Conservation (phyloP, 805 yeast genomes). For the Barnettozyma californica region DNA sequence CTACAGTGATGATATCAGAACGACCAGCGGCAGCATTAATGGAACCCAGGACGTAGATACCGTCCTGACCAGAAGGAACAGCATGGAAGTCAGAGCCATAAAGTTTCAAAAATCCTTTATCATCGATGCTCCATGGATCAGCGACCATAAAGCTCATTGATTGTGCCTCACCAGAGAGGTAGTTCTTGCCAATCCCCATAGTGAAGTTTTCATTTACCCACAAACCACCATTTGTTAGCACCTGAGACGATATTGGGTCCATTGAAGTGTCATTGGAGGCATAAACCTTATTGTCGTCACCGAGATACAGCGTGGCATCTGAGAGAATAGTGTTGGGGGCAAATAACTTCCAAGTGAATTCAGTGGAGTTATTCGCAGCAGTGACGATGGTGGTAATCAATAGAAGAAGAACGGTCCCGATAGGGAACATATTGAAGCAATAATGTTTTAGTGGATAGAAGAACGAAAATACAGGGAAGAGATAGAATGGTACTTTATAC, state of each 20-base stretch:
- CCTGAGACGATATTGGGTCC: not conserved
- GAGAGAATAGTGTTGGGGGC: not conserved
- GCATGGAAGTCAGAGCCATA: conserved; percentile 11
- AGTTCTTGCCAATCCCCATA: conserved; percentile 9
- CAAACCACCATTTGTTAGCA: not conserved
- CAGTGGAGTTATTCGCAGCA: conserved; percentile 2
- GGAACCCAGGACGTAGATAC: conserved; percentile 10
- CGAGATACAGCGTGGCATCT: not conserved
- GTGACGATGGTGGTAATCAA: not conserved
- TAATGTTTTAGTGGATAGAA: not conserved
- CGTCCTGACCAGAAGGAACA: conserved; percentile 11
- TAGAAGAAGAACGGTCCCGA: not conserved
- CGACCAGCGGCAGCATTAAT: conserved; percentile 7
- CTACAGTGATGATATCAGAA: conserved; percentile 1
- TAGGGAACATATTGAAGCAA: not conserved
- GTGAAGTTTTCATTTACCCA: conserved; percentile 3
- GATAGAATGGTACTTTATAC: not conserved
- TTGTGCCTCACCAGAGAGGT: conserved; percentile 7
- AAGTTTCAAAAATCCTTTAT: conserved; percentile 10
- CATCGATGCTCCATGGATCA: conserved; percentile 7
- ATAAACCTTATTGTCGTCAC: not conserved
- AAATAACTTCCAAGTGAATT: not conserved
- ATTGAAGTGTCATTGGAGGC: not conserved
- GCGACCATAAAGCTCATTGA: conserved; percentile 3
- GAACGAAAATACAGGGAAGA: not conserved